phyloP scores from a whole-genome alignment of 116 monocot species.

The Cymodocea nodosa region DNA sequence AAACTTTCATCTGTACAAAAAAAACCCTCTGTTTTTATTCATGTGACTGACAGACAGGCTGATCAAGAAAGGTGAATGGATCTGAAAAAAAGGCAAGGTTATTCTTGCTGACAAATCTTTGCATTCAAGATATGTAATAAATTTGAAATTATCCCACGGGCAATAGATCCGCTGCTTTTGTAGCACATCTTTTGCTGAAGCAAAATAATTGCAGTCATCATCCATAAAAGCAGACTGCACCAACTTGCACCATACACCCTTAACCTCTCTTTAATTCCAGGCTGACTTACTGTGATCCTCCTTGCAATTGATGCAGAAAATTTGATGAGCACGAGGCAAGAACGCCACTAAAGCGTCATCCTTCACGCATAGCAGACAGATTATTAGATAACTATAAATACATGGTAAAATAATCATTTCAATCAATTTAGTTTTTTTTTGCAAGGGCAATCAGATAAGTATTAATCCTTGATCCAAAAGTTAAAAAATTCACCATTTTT shows the following conservation, averaged over 20 bases:
- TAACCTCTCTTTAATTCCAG: slow-evolving; percentile 35
- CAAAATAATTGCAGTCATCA: too few species aligned
- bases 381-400: neutral
- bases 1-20: too few species aligned
- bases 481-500: too few species aligned
- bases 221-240: slow-evolving; percentile 1
- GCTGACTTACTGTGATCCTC: slow-evolving; percentile 37
- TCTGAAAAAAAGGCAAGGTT: neutral
- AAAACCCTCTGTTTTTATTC: too few species aligned
- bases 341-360: slow-evolving; percentile 72
- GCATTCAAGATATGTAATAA: neutral
- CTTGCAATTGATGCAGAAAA: slow-evolving; percentile 57
- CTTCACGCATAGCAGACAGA: slow-evolving; percentile 44
- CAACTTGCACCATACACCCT: slow-evolving; percentile 57
- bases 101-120: neutral
- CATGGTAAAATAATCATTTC: neutral
- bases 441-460: neutral
- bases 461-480: too few species aligned
- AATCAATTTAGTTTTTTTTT: slow-evolving; percentile 5
- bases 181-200: too few species aligned
- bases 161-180: neutral
- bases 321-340: slow-evolving; percentile 80
- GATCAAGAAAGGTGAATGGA: too few species aligned
- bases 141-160: neutral
- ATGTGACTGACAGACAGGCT: too few species aligned